Evolutionary conservation across 768 basidiomycete genomes (phyloP).

Genomic region (Megacollybia marginata): DNA sequence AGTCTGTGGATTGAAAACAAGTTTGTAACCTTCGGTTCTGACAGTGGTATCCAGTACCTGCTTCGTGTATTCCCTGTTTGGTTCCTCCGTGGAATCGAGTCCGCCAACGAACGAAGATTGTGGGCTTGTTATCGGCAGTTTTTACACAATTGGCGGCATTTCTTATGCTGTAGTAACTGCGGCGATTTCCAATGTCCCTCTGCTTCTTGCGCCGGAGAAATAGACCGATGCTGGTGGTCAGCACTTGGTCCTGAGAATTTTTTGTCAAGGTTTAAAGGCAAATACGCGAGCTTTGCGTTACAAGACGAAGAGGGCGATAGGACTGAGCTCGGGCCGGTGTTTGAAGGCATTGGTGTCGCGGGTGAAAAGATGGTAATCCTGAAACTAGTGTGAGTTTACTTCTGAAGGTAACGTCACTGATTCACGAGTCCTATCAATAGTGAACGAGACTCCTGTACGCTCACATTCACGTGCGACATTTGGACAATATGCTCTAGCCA

Average conservation of each 20-base stretch:
- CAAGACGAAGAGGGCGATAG: background rate
- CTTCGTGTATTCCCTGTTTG: slow-evolving; percentile 18
- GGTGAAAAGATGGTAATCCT: slow-evolving; percentile 4
- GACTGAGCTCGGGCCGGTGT: background rate
- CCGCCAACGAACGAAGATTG: slow-evolving; percentile 1
- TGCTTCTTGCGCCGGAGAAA: slow-evolving; percentile 12
- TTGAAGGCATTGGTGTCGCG: slow-evolving; percentile 1
- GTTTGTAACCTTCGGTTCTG: slow-evolving; percentile 14
- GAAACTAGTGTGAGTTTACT: background rate
- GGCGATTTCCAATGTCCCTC: background rate
- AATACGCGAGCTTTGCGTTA: slow-evolving; percentile 2
- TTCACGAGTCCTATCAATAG: no score
- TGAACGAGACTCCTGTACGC: background rate
- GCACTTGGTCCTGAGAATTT: slow-evolving; percentile 18
- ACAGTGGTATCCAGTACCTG: background rate
- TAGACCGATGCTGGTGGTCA: slow-evolving; percentile 22
- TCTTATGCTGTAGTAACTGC: slow-evolving; percentile 7
- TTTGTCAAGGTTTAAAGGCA: slow-evolving; percentile 9
- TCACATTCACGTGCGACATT: background rate
- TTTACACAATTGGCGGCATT: slow-evolving; percentile 17
- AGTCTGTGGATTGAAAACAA: slow-evolving; percentile 21
- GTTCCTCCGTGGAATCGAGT: slow-evolving; percentile 9
- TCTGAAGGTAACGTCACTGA: no score
- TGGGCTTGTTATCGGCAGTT: slow-evolving; percentile 16
- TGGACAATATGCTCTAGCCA: background rate